Conservation (phyloP, 768 basidiomycete species). For the Boletus vermiculosoides region DNA sequence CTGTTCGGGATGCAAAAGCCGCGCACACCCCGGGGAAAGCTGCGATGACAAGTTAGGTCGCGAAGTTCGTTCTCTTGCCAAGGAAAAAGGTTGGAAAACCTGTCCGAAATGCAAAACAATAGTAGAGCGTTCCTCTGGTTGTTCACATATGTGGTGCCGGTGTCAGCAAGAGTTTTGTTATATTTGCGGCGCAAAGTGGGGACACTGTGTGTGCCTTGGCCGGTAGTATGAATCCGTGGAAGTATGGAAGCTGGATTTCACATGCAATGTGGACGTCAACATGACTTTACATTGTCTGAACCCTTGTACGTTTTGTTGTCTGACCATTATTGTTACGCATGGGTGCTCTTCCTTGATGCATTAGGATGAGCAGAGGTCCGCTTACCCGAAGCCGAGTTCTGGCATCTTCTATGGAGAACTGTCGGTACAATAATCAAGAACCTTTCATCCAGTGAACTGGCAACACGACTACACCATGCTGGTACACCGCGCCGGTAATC, state of each 20-base stretch:
- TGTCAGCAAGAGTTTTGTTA: slow-evolving; percentile 36
- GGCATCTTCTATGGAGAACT: background rate
- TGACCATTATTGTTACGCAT: background rate
- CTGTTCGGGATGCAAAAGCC: slow-evolving; percentile 50
- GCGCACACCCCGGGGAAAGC: slow-evolving; percentile 37
- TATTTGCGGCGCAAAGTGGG: slow-evolving; percentile 15
- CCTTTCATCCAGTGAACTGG: background rate
- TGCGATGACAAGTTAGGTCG: slow-evolving; percentile 45
- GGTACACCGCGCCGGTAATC: slow-evolving; percentile 16
- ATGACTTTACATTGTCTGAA: background rate
- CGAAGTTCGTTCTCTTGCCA: slow-evolving; percentile 48
- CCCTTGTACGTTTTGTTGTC: background rate
- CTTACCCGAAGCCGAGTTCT: background rate
- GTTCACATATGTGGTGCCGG: slow-evolving; percentile 58
- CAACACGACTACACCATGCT: background rate
- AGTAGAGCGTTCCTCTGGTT: slow-evolving; percentile 54
- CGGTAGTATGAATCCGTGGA: background rate
- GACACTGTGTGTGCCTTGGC: background rate
- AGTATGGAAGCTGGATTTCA: background rate
- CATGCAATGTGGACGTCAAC: background rate
- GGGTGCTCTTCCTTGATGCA: too few relatives aligned
- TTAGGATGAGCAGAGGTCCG: background rate
- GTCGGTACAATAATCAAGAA: background rate
- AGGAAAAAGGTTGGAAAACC: slow-evolving; percentile 51
- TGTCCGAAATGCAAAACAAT: slow-evolving; percentile 57